A percentile compares a stretch with the other conserved stretches of the same genome.
Evolutionary conservation across 2,329 filamentous ascomycete species (phyloP).

Genomic region (Domatiomyces catenatus): DNA sequence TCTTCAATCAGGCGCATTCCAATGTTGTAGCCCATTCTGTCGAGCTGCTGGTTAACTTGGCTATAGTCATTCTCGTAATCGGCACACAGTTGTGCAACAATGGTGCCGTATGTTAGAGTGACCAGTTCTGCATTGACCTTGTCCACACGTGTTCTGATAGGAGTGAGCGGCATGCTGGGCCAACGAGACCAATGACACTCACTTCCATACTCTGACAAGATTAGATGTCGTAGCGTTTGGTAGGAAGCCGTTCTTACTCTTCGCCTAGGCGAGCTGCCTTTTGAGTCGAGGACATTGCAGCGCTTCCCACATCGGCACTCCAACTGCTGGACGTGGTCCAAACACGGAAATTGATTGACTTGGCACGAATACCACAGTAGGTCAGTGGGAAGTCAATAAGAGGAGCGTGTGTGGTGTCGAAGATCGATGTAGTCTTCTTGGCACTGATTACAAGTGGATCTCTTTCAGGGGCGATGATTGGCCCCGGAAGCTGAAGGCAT

Average conservation of each 20-base stretch:
- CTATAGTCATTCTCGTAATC: constrained; percentile 89
- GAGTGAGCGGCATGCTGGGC: constrained; percentile 1
- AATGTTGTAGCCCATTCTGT: constrained; percentile 99
- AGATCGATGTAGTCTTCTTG: no score
- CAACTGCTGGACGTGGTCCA: neutral
- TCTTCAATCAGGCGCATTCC: constrained; percentile 91
- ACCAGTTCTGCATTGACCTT: constrained; percentile 98
- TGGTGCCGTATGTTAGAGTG: constrained; percentile 92
- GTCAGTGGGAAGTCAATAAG: neutral
- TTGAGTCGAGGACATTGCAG: constrained; percentile 23
- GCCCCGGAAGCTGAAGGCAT: no score
- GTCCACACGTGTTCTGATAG: constrained; percentile 69
- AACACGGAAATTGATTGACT: neutral
- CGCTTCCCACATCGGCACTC: neutral
- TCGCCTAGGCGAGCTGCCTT: constrained; percentile 58
- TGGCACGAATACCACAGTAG: neutral
- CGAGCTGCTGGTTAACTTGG: constrained; percentile 93
- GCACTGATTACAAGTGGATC: no score
- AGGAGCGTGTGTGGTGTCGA: no score
- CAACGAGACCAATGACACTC: constrained; percentile 26
- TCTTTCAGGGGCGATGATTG: no score
- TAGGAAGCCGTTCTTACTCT: constrained; percentile 42
- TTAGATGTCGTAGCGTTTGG: constrained; percentile 10
- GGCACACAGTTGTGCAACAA: constrained; percentile 89
- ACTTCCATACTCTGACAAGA: constrained; percentile 72